Evolutionary conservation across 805 yeast genomes (phyloP), one percentile per base, ranked within the genome.

Genomic region (Starmera caribaea): DNA sequence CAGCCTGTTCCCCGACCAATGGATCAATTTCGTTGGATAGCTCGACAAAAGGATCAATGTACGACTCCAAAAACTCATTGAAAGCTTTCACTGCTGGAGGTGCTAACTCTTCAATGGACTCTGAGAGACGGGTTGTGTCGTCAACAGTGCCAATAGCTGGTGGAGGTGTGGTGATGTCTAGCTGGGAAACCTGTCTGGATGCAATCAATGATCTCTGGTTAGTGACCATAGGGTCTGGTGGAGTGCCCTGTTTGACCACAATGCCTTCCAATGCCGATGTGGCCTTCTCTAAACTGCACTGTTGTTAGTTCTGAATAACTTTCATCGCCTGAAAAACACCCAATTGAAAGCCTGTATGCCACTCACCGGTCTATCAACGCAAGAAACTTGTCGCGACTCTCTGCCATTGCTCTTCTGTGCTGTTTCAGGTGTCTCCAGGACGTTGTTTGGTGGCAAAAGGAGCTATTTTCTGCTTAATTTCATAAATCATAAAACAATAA

Each of bases 21-120:
- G 78, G 61, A 53, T 80, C 84, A 47, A 81, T 66, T 30, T 67
- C 66, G 31, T 60, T 55, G 15, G 89, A 79, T 9, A 57, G 40
- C 3, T 62, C 63, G 12, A 73, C 75, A 49, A 85, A 77, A 9
- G 94, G 89, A 16, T 61, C 68, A 30, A 87, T 70, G 44, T 59
- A 54, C 6, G 69, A 68, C 16, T 60, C 60, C 39, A 84, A 58
- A 45, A 84, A 72, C 12, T 54, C 54, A 38, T 79, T 76, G 54
- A 78, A 84, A 15, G 66, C 80, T 33, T 51, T 48, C 13, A 78
- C 66, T 1, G 76, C 62, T 43, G 67, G 66, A 4, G 46, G 13
- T 11, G 45, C 40, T 16, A 9, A 16, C n/a, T 36, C 40, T 11
- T 42, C 40, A 32, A 42, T 51, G 39, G 41, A 41, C 16, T 32